A percentile compares a stretch with the other conserved stretches of the same genome.
Conservation (phyloP, 2,329 filamentous ascomycete genomes). For the Ophiosphaerella narmari region DNA sequence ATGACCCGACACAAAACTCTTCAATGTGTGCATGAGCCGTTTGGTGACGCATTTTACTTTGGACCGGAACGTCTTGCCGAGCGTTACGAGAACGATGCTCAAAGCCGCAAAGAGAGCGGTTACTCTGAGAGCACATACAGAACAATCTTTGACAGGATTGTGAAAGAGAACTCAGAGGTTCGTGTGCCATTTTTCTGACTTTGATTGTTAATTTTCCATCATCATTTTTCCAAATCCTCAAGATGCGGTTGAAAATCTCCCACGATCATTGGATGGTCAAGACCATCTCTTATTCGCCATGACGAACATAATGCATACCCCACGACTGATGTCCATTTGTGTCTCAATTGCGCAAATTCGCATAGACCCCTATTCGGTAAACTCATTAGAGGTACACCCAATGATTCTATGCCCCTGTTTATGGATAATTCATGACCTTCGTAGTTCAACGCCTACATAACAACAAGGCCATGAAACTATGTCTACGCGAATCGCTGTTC, state of each 20-base stretch:
- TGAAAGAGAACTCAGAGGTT: constrained; percentile 75
- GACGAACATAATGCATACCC: constrained; percentile 17
- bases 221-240: too few relatives aligned
- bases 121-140: constrained; percentile 73
- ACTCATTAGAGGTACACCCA: background rate
- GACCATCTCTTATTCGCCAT: constrained; percentile 12
- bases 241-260: constrained; percentile 1
- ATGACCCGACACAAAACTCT: constrained; percentile 88
- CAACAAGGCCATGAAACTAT: too few relatives aligned
- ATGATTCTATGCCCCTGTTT: too few relatives aligned
- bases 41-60: constrained; percentile 95
- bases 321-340: constrained; percentile 22
- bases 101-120: constrained; percentile 61
- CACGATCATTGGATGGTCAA: constrained; percentile 11
- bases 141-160: constrained; percentile 77
- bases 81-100: constrained; percentile 74
- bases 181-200: constrained; percentile 37
- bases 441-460: too few relatives aligned
- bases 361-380: constrained; percentile 17
- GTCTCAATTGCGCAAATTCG: constrained; percentile 26
- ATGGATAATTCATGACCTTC: too few relatives aligned
- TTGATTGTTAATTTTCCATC: constrained; percentile 5
- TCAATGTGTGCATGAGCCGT: constrained; percentile 89
- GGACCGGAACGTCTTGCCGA: constrained; percentile 84
- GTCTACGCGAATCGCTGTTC: too few relatives aligned